phyloP scores from a whole-genome alignment of 352 stramenopile genomes.

The Phytophthora sansomeana region DNA sequence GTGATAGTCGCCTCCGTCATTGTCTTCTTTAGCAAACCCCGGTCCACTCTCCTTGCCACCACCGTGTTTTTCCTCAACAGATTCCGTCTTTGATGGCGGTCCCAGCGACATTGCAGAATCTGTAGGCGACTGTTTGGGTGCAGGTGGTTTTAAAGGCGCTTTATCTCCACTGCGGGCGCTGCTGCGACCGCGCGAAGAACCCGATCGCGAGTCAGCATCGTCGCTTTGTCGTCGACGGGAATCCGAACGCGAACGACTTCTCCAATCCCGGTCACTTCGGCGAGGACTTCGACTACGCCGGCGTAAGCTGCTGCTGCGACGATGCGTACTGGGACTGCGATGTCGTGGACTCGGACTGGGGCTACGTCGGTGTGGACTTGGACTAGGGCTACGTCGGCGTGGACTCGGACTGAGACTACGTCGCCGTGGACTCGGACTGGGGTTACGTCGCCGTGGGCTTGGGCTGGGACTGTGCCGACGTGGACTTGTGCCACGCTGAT shows the following conservation, averaged over 20 bases:
- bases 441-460: neutral
- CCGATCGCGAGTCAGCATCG: constrained; percentile 19
- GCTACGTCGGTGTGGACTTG: neutral
- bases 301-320: constrained; percentile 20
- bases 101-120: neutral
- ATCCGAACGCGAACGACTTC: constrained; percentile 31
- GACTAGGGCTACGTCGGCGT: constrained; percentile 4
- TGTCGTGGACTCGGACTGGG: constrained; percentile 14
- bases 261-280: constrained; percentile 14
- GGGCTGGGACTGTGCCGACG: constrained; percentile 15
- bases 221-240: constrained; percentile 24
- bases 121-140: constrained; percentile 4
- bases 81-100: constrained; percentile 7
- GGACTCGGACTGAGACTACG: constrained; percentile 8
- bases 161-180: constrained; percentile 18
- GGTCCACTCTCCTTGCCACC: constrained; percentile 4
- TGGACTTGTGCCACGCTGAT: neutral
- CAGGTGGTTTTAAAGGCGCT: neutral
- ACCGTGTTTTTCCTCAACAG: neutral
- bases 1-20: constrained; percentile 2
- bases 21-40: constrained; percentile 8
- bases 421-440: constrained; percentile 1
- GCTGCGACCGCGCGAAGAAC: constrained; percentile 33
- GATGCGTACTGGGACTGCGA: constrained; percentile 14
- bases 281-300: constrained; percentile 20